phyloP scores from a whole-genome alignment of 164 flowering plant genomes.

The Aristolochia californica region DNA sequence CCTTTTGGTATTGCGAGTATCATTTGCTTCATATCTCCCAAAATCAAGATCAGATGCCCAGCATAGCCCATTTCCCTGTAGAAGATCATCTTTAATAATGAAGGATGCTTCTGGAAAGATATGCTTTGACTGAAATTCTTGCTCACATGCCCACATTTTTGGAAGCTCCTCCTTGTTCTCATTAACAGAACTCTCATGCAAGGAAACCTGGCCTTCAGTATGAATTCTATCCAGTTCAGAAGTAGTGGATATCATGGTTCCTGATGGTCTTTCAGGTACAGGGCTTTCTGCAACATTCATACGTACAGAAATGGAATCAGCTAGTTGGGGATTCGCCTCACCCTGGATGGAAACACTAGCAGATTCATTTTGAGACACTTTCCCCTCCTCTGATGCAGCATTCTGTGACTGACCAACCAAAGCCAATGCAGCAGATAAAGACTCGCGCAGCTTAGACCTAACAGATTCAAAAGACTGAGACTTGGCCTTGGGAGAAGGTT shows the following conservation, averaged over 20 bases:
- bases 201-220: constrained; percentile 9
- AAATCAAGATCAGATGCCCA: constrained; percentile 64
- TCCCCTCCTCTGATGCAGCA: constrained; percentile 15
- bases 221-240: constrained; percentile 9
- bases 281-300: constrained; percentile 9
- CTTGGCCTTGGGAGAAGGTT: constrained; percentile 14
- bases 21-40: constrained; percentile 16
- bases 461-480: constrained; percentile 53
- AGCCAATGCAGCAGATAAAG: constrained; percentile 66
- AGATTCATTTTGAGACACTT: constrained; percentile 21
- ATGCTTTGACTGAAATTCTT: constrained; percentile 32
- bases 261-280: constrained; percentile 9
- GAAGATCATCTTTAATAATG: constrained; percentile 72
- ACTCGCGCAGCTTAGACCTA: constrained; percentile 82
- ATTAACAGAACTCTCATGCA: constrained; percentile 9
- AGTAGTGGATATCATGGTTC: constrained; percentile 10
- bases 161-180: constrained; percentile 12
- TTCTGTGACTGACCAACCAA: constrained; percentile 42
- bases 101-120: constrained; percentile 49
- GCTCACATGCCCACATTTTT: constrained; percentile 16
- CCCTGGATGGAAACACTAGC: constrained; percentile 6
- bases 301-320: constrained; percentile 13
- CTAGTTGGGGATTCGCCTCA: constrained; percentile 15
- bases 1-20: constrained; percentile 19
- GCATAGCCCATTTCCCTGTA: constrained; percentile 85